phyloP scores from a whole-genome alignment of 208 protist genomes.

The Acanthamoeba rhysodes region DNA sequence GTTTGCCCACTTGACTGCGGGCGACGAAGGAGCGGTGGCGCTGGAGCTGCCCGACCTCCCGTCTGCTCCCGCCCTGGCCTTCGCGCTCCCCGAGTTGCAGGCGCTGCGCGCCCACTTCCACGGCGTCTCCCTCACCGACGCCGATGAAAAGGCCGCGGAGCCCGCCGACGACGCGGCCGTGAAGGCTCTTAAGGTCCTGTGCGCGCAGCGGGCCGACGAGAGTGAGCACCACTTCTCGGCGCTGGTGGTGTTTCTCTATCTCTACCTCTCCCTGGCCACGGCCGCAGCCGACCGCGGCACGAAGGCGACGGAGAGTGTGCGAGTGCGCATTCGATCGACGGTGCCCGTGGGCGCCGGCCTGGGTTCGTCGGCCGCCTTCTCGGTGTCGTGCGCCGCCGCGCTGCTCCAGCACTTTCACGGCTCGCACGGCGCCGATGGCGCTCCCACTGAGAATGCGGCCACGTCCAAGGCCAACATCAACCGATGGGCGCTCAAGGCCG shows the following conservation, averaged over 20 bases:
- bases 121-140: conserved; percentile 9
- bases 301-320: background rate
- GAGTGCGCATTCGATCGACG: conserved; percentile 61
- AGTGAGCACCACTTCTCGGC: conserved; percentile 15
- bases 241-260: conserved; percentile 34
- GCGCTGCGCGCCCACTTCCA: background rate
- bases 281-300: background rate
- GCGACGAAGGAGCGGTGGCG: background rate
- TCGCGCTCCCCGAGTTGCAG: background rate
- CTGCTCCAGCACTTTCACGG: conserved; percentile 80
- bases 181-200: background rate
- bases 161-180: background rate
- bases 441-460: background rate
- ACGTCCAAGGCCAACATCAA: conserved; percentile 81
- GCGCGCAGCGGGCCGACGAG: background rate
- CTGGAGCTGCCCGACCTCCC: conserved; percentile 46
- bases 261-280: conserved; percentile 39
- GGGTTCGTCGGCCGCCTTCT: conserved; percentile 87
- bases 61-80: background rate
- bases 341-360: conserved; percentile 90
- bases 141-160: background rate
- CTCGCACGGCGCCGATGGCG: background rate
- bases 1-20: conserved; percentile 31
- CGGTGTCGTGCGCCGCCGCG: conserved; percentile 76
- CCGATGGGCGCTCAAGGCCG: conserved; percentile 83